Conservation (phyloP, 768 basidiomycete species). For the Cantharellus cinnabarinus region DNA sequence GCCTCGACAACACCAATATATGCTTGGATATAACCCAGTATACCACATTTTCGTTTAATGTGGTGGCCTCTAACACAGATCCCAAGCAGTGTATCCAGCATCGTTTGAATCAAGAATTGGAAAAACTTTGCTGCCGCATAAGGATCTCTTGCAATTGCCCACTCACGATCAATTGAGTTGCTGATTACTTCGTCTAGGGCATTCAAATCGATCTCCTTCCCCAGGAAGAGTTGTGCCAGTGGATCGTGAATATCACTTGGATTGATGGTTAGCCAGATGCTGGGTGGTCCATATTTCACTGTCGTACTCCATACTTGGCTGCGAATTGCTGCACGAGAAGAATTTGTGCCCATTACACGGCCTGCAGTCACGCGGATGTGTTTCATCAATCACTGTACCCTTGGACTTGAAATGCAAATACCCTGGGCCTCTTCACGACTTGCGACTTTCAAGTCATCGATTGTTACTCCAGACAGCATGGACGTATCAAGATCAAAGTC, state of each 20-base stretch:
- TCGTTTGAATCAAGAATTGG: conserved; percentile 16
- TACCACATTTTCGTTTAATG: conserved; percentile 13
- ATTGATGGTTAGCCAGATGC: no score
- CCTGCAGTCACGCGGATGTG: no score
- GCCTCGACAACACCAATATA: conserved; percentile 26
- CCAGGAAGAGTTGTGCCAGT: conserved; percentile 24
- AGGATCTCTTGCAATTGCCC: conserved; percentile 21
- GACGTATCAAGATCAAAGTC: no score
- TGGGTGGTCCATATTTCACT: no score
- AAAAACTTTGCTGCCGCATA: conserved; percentile 26
- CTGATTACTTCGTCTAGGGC: conserved; percentile 13
- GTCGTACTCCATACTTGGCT: no score
- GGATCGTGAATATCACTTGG: conserved; percentile 24
- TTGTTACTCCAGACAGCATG: no score
- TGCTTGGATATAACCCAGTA: conserved; percentile 17
- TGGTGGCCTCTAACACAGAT: conserved; percentile 12
- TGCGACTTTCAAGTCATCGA: no score
- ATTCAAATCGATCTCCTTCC: conserved; percentile 26
- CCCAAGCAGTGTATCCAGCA: conserved; percentile 19
- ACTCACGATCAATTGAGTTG: conserved; percentile 12
- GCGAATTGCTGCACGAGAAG: no score
- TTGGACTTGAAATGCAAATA: no score
- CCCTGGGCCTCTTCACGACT: no score
- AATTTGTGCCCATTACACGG: no score
- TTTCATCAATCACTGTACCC: no score